A percentile compares a stretch with the other conserved stretches of the same genome.
phyloP scores from a whole-genome alignment of 208 protist species.

The Leishmania aethiopica region DNA sequence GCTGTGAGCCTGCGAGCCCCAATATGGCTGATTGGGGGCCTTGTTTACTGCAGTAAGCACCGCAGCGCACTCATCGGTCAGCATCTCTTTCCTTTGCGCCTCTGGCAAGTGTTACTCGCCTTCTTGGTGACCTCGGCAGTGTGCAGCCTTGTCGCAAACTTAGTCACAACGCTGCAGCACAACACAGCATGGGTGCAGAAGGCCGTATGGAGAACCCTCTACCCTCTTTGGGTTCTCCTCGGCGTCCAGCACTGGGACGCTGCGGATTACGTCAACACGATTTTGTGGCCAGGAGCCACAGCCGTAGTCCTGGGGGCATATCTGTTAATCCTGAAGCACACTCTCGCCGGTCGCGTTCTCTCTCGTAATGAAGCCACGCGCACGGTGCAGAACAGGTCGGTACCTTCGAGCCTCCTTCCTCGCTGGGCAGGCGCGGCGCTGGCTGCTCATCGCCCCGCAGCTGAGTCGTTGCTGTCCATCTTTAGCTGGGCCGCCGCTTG shows the following conservation, averaged over 20 bases:
- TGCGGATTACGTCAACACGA: constrained; percentile 14
- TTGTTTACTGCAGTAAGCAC: constrained; percentile 15
- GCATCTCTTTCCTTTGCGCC: constrained; percentile 3
- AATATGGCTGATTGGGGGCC: constrained; percentile 13
- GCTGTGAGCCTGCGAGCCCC: constrained; percentile 16
- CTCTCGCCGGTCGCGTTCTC: background rate
- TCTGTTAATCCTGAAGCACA: constrained; percentile 9
- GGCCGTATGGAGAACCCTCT: constrained; percentile 3
- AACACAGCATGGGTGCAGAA: background rate
- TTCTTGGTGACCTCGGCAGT: background rate
- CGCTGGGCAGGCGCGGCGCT: background rate
- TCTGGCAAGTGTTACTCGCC: constrained; percentile 7
- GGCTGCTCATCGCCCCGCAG: background rate
- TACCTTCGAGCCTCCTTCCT: background rate
- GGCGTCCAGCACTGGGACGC: constrained; percentile 24
- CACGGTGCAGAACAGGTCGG: background rate
- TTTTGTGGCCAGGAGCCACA: constrained; percentile 3
- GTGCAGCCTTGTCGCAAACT: constrained; percentile 20
- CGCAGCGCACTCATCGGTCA: constrained; percentile 11
- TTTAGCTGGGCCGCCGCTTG: constrained; percentile 21
- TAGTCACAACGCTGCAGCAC: background rate
- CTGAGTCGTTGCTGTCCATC: constrained; percentile 7
- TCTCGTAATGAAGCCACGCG: background rate
- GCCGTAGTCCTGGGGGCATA: background rate
- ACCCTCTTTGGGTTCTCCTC: constrained; percentile 20